Conservation (phyloP, 306 rosid species). For the Urtica urens region DNA sequence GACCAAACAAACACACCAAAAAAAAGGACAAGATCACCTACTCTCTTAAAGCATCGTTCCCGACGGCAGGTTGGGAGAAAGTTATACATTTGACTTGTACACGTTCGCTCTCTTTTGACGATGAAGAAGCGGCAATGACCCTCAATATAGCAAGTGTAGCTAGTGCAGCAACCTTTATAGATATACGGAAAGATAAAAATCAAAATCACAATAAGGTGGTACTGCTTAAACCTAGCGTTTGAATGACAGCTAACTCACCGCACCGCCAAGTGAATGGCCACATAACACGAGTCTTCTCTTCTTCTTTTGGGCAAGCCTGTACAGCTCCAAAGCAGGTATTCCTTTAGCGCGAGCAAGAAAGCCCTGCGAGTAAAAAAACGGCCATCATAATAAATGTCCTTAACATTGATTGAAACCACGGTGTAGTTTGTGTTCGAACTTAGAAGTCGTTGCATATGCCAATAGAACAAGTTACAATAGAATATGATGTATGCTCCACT, state of each 20-base stretch:
- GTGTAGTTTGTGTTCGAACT: slow-evolving; percentile 5
- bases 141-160: slow-evolving; percentile 99
- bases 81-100: slow-evolving; percentile 78
- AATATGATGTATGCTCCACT: slow-evolving; percentile 1
- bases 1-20: not conserved
- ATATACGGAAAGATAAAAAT: slow-evolving; percentile 18
- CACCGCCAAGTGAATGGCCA: slow-evolving; percentile 99
- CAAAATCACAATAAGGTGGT: slow-evolving; percentile 8
- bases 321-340: slow-evolving; percentile 90
- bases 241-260: slow-evolving; percentile 44
- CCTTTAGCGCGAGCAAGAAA: slow-evolving; percentile 98
- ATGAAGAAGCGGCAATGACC: slow-evolving; percentile 85
- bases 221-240: too few species aligned
- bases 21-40: slow-evolving; percentile 25
- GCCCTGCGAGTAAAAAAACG: slow-evolving; percentile 51
- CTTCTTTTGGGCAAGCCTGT: slow-evolving; percentile 93
- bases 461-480: slow-evolving; percentile 1
- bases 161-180: slow-evolving; percentile 69
- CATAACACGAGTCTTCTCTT: slow-evolving; percentile 84
- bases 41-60: slow-evolving; percentile 98
- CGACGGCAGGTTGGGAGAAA: slow-evolving; percentile 97
- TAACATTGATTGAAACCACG: not conserved
- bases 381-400: too few species aligned
- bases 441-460: not conserved
- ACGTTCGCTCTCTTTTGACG: slow-evolving; percentile 62